A percentile compares a stretch with the other conserved stretches of the same genome.
Evolutionary conservation across 2,329 filamentous ascomycete genomes (phyloP).

Genomic region (Colletotrichum sp.): DNA sequence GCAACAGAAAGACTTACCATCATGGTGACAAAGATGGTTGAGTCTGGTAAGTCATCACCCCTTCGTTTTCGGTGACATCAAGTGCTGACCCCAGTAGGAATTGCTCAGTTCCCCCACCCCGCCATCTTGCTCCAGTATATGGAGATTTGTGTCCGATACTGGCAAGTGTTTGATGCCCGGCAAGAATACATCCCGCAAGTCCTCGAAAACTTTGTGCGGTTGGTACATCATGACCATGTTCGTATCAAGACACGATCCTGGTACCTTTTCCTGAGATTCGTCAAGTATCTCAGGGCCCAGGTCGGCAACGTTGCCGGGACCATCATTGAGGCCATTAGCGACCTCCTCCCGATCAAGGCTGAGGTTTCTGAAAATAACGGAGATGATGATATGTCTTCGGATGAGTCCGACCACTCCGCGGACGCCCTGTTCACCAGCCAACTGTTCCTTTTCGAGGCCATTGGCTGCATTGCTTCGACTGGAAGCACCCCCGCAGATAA

Average conservation of each 20-base stretch:
- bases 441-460: constrained; percentile 91
- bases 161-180: constrained; percentile 88
- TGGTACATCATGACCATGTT: constrained; percentile 87
- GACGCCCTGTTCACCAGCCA: constrained; percentile 92
- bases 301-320: constrained; percentile 90
- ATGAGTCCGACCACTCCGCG: constrained; percentile 88
- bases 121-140: constrained; percentile 96
- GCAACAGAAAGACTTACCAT: constrained; percentile 83
- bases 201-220: constrained; percentile 87
- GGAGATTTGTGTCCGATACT: constrained; percentile 97
- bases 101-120: constrained; percentile 86
- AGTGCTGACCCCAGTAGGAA: constrained; percentile 58
- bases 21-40: constrained; percentile 96
- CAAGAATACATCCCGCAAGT: constrained; percentile 82
- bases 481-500: constrained; percentile 78
- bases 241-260: constrained; percentile 91
- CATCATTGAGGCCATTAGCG: constrained; percentile 87
- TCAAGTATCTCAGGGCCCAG: constrained; percentile 84
- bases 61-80: background rate
- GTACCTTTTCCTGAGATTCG: constrained; percentile 94
- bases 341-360: constrained; percentile 88
- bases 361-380: constrained; percentile 80
- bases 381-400: constrained; percentile 94
- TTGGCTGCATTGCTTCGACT: constrained; percentile 90
- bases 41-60: constrained; percentile 71